Evolutionary conservation across 1,284 basidiomycete genomes (phyloP).

Genomic region (Malassezia psittaci): DNA sequence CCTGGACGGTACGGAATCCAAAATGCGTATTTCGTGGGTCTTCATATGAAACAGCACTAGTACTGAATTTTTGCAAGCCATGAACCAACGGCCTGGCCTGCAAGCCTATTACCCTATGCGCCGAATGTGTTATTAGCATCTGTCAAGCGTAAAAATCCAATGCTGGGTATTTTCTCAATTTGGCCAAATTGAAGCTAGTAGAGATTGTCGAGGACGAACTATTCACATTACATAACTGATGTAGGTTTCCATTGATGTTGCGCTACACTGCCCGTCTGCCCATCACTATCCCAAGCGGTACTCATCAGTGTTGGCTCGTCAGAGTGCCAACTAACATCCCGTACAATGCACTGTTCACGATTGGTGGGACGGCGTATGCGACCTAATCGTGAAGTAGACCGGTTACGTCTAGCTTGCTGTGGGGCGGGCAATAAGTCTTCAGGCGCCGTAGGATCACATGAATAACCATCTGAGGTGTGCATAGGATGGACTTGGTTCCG

Average conservation of each 20-base stretch:
- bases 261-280: constrained; percentile 27
- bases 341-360: constrained; percentile 51
- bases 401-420: not conserved
- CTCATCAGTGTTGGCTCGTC: constrained; percentile 81
- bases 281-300: constrained; percentile 64
- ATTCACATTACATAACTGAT: not conserved
- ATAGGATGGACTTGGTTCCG: constrained; percentile 66
- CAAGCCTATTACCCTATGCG: not conserved
- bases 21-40: constrained; percentile 58
- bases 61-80: not conserved
- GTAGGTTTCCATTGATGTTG: constrained; percentile 7
- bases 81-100: not conserved
- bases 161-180: not conserved
- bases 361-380: not conserved
- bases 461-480: constrained; percentile 31
- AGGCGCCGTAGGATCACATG: constrained; percentile 29
- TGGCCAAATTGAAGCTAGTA: not conserved
- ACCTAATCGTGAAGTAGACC: not conserved
- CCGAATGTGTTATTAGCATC: not conserved
- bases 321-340: constrained; percentile 87
- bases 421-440: not conserved
- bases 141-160: not conserved
- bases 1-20: constrained; percentile 76
- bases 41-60: not conserved
- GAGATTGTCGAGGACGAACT: not conserved